Evolutionary conservation across 2,329 filamentous ascomycete genomes (phyloP).

Genomic region (Ophiostoma perfectum): DNA sequence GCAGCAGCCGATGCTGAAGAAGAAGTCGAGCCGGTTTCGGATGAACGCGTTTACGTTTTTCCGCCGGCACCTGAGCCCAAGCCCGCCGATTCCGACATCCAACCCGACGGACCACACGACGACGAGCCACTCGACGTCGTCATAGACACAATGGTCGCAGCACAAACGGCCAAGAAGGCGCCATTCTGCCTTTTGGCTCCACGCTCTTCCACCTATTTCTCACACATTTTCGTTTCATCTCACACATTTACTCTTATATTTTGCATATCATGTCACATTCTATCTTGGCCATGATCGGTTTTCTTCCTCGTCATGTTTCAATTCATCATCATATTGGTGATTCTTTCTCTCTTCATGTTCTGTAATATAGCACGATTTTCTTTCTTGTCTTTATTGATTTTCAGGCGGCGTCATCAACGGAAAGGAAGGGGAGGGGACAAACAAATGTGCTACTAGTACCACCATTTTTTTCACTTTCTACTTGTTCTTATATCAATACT

Average conservation of each 20-base stretch:
- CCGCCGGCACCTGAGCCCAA: slow-evolving; percentile 46
- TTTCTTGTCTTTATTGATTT: background rate
- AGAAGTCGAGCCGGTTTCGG: slow-evolving; percentile 58
- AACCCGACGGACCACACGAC: background rate
- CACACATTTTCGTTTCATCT: slow-evolving; percentile 7
- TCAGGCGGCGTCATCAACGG: slow-evolving; percentile 11
- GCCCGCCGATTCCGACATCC: slow-evolving; percentile 32
- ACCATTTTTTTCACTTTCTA: background rate
- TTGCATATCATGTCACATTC: slow-evolving; percentile 9
- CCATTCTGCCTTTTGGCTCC: background rate
- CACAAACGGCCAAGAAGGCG: no score
- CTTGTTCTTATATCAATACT: background rate
- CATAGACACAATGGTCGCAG: background rate
- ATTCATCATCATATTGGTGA: background rate
- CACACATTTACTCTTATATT: slow-evolving; percentile 7
- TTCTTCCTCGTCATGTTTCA: background rate
- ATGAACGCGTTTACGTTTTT: slow-evolving; percentile 58
- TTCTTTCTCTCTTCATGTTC: background rate
- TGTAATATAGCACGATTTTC: slow-evolving; percentile 14
- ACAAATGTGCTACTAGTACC: slow-evolving; percentile 11
- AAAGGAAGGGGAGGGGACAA: slow-evolving; percentile 11
- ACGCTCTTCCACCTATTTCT: background rate
- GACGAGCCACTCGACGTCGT: slow-evolving; percentile 6
- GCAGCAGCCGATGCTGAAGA: slow-evolving; percentile 50
- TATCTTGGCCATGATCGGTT: background rate